phyloP scores from a whole-genome alignment of 2,329 filamentous ascomycete species.

The Lachnellula occidentalis region DNA sequence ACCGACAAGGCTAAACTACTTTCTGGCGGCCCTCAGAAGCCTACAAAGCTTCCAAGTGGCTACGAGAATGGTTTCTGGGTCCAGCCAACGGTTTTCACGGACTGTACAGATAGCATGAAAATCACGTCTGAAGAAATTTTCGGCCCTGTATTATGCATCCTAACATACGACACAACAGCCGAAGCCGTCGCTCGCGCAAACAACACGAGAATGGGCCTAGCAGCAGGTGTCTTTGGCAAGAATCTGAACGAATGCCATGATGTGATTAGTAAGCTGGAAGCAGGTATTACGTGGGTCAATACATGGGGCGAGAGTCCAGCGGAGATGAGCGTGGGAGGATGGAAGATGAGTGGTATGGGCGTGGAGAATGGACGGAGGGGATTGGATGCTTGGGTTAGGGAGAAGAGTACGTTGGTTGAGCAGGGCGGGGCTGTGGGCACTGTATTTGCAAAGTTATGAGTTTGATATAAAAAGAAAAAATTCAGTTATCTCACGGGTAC shows the following conservation, averaged over 20 bases:
- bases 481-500: no score
- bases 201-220: slow-evolving; percentile 69
- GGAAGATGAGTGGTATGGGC: slow-evolving; percentile 85
- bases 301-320: slow-evolving; percentile 90
- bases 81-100: slow-evolving; percentile 75
- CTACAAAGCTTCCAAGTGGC: slow-evolving; percentile 35
- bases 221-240: slow-evolving; percentile 76
- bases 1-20: slow-evolving; percentile 69
- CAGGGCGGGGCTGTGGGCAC: slow-evolving; percentile 62
- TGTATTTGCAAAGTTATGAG: slow-evolving; percentile 60
- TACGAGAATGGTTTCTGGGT: slow-evolving; percentile 70
- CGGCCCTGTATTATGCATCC: slow-evolving; percentile 77
- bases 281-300: slow-evolving; percentile 88
- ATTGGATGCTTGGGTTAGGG: slow-evolving; percentile 75
- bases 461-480: not conserved
- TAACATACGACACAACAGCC: slow-evolving; percentile 65
- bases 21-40: slow-evolving; percentile 60
- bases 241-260: slow-evolving; percentile 70
- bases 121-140: slow-evolving; percentile 83
- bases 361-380: slow-evolving; percentile 81
- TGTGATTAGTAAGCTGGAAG: slow-evolving; percentile 65
- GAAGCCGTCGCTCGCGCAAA: slow-evolving; percentile 71
- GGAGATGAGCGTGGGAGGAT: slow-evolving; percentile 88
- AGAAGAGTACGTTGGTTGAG: slow-evolving; percentile 84
- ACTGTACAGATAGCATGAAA: slow-evolving; percentile 78